Percentiles rank a stretch among this genome's conserved stretches.
Conservation (phyloP, 345 rosid genomes). For the Schrenkiella parvula region DNA sequence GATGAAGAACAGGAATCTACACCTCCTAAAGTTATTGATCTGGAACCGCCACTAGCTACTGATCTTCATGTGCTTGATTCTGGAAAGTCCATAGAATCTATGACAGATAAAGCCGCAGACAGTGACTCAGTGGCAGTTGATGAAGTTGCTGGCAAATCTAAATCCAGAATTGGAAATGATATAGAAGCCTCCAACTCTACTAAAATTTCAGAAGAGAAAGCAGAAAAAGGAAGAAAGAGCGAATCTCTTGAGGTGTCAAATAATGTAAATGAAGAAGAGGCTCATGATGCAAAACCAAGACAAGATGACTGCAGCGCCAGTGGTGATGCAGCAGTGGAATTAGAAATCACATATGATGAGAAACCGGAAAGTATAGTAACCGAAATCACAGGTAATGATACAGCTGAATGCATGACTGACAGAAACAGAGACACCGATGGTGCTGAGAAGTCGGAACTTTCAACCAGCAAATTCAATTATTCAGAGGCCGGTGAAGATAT, state of each 20-base stretch:
- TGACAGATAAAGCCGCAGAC: not conserved
- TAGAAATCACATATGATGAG: constrained; percentile 24
- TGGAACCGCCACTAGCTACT: constrained; percentile 4
- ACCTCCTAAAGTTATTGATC: not conserved
- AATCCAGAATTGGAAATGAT: not conserved
- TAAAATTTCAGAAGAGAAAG: constrained; percentile 11
- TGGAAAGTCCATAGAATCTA: not conserved
- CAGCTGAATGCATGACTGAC: not conserved
- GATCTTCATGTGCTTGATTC: constrained; percentile 21
- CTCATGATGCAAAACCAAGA: no score
- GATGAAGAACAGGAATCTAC: constrained; percentile 2
- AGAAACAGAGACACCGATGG: constrained; percentile 1
- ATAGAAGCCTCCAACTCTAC: constrained; percentile 1
- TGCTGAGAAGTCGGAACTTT: constrained; percentile 6
- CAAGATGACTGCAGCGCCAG: constrained; percentile 6
- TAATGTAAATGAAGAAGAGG: constrained; percentile 8
- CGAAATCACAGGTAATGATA: not conserved
- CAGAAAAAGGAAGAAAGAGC: constrained; percentile 11
- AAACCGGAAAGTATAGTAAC: constrained; percentile 10
- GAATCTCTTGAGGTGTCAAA: constrained; percentile 1
- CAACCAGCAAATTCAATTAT: not conserved
- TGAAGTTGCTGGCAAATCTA: constrained; percentile 6
- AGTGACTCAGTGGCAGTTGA: constrained; percentile 15
- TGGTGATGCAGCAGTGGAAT: constrained; percentile 20
- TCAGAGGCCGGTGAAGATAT: constrained; percentile 10